Conservation (phyloP, 768 basidiomycete species). For the Leccinum imitatum region DNA sequence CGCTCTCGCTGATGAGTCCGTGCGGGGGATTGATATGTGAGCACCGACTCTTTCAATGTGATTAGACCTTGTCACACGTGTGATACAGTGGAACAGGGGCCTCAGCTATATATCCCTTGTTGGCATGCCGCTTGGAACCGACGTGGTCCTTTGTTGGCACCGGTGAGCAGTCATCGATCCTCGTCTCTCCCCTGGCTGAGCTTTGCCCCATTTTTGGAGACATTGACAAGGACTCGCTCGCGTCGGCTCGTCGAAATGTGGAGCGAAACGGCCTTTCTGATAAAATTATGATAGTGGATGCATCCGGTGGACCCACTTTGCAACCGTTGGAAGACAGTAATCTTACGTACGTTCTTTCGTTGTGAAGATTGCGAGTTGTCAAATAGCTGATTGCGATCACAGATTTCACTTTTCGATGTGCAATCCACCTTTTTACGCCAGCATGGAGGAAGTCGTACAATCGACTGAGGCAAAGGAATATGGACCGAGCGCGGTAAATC, state of each 20-base stretch:
- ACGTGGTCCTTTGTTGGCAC: conserved; percentile 67
- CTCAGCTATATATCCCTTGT: conserved; percentile 84
- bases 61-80: neutral
- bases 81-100: conserved; percentile 80
- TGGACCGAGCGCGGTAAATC: conserved; percentile 66
- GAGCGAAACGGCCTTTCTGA: conserved; percentile 50
- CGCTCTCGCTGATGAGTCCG: conserved; percentile 11
- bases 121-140: conserved; percentile 55
- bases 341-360: conserved; percentile 3
- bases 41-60: conserved; percentile 18
- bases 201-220: conserved; percentile 44
- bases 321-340: conserved; percentile 19
- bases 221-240: conserved; percentile 62
- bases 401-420: conserved; percentile 87
- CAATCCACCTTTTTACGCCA: conserved; percentile 95
- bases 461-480: conserved; percentile 64
- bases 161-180: conserved; percentile 40
- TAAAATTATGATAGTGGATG: conserved; percentile 49
- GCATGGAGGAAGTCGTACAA: conserved; percentile 58
- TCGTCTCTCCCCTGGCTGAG: neutral
- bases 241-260: conserved; percentile 58
- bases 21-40: conserved; percentile 74
- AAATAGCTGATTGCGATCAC: neutral
- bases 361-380: neutral
- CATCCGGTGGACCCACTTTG: conserved; percentile 45